phyloP scores from a whole-genome alignment of 768 basidiomycete species.

The Suillus bovinus region DNA sequence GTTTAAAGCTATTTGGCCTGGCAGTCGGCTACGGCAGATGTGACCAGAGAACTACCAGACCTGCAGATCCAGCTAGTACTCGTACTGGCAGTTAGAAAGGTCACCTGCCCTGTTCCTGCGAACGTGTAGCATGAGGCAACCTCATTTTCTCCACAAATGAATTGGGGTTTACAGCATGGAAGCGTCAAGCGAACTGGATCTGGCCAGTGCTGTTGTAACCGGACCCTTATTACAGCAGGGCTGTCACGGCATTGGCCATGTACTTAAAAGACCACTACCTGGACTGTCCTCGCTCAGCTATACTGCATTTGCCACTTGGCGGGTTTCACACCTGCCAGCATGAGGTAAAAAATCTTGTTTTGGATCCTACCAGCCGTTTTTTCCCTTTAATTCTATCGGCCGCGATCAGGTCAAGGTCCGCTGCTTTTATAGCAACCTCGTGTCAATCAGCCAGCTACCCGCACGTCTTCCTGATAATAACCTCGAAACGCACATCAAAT shows the following conservation, averaged over 20 bases:
- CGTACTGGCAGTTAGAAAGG: neutral
- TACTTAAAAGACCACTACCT: neutral
- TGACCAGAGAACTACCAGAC: neutral
- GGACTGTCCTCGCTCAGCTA: neutral
- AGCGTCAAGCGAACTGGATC: constrained; percentile 4
- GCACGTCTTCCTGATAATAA: constrained; percentile 33
- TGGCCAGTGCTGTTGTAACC: neutral
- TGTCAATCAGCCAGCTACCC: constrained; percentile 31
- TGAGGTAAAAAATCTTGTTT: constrained; percentile 17
- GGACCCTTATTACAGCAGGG: constrained; percentile 3
- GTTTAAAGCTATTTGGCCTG: neutral
- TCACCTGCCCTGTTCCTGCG: constrained; percentile 9
- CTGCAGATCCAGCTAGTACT: neutral
- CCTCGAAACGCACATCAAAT: constrained; percentile 29
- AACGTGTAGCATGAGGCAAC: constrained; percentile 26
- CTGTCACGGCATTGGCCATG: neutral
- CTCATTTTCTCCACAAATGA: constrained; percentile 25
- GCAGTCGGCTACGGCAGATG: neutral
- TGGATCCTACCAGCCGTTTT: constrained; percentile 13
- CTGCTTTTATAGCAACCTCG: constrained; percentile 37
- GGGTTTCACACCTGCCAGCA: neutral
- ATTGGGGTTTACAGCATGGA: constrained; percentile 14
- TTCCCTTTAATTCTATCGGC: constrained; percentile 15
- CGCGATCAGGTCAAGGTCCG: constrained; percentile 19
- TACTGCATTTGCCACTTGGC: neutral